phyloP scores from a whole-genome alignment of 2,329 filamentous ascomycete species.

The Bertia moriformis region DNA sequence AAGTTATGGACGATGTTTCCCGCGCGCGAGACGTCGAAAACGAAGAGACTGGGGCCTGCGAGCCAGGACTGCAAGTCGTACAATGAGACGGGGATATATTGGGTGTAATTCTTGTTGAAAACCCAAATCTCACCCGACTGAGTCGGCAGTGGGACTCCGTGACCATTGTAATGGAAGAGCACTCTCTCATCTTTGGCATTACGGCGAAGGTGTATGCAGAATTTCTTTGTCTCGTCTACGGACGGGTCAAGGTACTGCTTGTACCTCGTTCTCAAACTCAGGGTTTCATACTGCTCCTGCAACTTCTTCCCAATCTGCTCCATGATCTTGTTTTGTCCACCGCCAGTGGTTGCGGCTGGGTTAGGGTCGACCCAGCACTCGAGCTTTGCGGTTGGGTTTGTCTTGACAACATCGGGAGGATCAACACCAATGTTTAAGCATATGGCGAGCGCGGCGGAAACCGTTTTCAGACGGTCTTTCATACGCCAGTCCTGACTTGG shows the following conservation, averaged over 20 bases:
- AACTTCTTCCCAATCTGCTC: conserved; percentile 91
- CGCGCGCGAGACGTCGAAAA: conserved; percentile 94
- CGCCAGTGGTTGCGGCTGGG: conserved; percentile 35
- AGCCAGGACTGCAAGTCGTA: conserved; percentile 95
- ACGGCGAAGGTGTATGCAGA: conserved; percentile 73
- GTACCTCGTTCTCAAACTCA: conserved; percentile 89
- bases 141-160: conserved; percentile 90
- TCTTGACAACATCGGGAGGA: conserved; percentile 91
- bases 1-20: conserved; percentile 94
- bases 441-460: conserved; percentile 83
- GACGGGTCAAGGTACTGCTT: conserved; percentile 95
- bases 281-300: conserved; percentile 90
- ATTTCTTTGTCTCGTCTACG: conserved; percentile 93
- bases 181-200: conserved; percentile 94
- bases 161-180: conserved; percentile 96
- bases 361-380: conserved; percentile 98
- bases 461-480: conserved; percentile 89
- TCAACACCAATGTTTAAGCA: conserved; percentile 97
- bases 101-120: conserved; percentile 96
- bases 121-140: conserved; percentile 97
- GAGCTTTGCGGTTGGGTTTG: conserved; percentile 78
- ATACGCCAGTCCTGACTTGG: conserved; percentile 89
- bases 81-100: conserved; percentile 92
- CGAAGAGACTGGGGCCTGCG: conserved; percentile 85
- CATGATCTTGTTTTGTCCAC: conserved; percentile 58